Evolutionary conservation across 805 yeast genomes (phyloP).

Genomic region (Ogataea chonburiensis): DNA sequence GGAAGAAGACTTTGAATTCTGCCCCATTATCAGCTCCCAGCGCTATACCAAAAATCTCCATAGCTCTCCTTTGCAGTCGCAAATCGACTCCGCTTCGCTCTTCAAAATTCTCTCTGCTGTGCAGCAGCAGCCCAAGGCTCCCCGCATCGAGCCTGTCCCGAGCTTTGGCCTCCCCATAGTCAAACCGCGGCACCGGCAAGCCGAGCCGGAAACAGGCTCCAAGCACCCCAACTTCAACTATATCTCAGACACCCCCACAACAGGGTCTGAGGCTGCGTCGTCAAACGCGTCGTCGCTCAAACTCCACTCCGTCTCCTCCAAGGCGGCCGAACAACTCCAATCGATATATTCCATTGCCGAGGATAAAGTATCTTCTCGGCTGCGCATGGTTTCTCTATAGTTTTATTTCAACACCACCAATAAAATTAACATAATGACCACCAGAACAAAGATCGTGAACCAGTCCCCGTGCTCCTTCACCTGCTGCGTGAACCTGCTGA

Average conservation of each 20-base stretch:
- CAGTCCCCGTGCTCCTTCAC: constrained; percentile 51
- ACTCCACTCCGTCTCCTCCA: constrained; percentile 7
- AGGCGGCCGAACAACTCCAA: constrained; percentile 13
- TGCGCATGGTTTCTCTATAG: constrained; percentile 10
- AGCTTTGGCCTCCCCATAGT: constrained; percentile 6
- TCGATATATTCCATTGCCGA: constrained; percentile 10
- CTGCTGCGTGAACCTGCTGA: constrained; percentile 39
- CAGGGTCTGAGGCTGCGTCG: constrained; percentile 20
- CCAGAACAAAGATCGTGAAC: constrained; percentile 43
- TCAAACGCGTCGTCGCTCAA: constrained; percentile 15
- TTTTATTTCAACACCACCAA: constrained; percentile 38
- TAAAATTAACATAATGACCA: constrained; percentile 43
- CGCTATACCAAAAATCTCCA: constrained; percentile 5
- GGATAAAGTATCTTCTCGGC: constrained; percentile 6
- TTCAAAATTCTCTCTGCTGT: constrained; percentile 24
- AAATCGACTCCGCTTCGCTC: constrained; percentile 20
- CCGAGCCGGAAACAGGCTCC: constrained; percentile 14
- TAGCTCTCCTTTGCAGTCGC: constrained; percentile 11
- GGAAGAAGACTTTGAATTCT: constrained; percentile 72
- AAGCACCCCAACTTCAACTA: constrained; percentile 19
- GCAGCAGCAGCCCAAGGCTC: constrained; percentile 13
- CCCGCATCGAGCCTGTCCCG: constrained; percentile 8
- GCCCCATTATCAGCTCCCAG: constrained; percentile 40
- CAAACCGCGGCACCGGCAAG: constrained; percentile 1
- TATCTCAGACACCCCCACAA: constrained; percentile 23